Conservation (phyloP, 169 alveolate species). For the Plasmodium yoelii region DNA sequence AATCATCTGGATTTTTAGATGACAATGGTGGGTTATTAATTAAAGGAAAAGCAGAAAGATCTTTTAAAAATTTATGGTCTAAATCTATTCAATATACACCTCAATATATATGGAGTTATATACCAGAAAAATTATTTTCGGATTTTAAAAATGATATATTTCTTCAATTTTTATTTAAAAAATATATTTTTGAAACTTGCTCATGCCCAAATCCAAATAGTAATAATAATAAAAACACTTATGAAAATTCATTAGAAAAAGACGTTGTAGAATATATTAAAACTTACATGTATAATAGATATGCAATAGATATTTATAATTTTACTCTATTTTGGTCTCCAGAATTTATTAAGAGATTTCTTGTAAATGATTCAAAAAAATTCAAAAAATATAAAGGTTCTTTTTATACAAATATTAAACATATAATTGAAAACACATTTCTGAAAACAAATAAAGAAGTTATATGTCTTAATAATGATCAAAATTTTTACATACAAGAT, state of each 20-base stretch:
- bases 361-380: conserved; percentile 12
- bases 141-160: conserved; percentile 22
- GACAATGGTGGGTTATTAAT: conserved; percentile 92
- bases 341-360: conserved; percentile 47
- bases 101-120: conserved; percentile 87
- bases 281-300: conserved; percentile 36
- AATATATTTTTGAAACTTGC: conserved; percentile 18
- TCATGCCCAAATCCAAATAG: background rate
- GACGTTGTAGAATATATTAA: conserved; percentile 5
- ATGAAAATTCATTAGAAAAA: background rate
- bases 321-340: conserved; percentile 67
- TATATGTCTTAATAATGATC: background rate
- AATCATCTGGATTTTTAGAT: conserved; percentile 91
- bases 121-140: conserved; percentile 48
- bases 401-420: conserved; percentile 3
- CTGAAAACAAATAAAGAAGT: background rate
- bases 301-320: conserved; percentile 66
- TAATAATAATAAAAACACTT: background rate
- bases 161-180: conserved; percentile 47
- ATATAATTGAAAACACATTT: background rate
- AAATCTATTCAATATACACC: conserved; percentile 88
- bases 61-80: conserved; percentile 91
- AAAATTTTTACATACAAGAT: background rate
- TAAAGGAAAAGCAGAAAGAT: conserved; percentile 93
- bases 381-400: conserved; percentile 4